Evolutionary conservation across 78 protist species (phyloP).

Genomic region (Planoprotostelium fungivorum): DNA sequence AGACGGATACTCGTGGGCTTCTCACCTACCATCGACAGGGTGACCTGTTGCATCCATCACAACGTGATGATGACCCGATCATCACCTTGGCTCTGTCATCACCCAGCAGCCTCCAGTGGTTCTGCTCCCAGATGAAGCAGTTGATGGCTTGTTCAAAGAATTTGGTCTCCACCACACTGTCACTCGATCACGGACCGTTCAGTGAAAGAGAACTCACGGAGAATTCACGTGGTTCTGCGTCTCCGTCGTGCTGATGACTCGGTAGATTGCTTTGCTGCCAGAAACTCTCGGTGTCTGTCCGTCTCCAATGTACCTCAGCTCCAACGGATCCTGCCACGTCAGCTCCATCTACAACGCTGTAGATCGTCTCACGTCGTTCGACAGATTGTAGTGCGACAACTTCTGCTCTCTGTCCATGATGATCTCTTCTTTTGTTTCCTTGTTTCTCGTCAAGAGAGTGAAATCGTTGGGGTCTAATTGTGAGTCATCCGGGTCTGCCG

Average conservation of each 20-base stretch:
- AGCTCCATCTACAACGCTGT: neutral
- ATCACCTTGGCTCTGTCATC: constrained; percentile 1
- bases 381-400: neutral
- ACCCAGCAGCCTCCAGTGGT: neutral
- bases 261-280: neutral
- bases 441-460: neutral
- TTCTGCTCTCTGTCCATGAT: neutral
- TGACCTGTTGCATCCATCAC: neutral
- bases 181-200: neutral
- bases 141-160: neutral
- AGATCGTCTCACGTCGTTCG: neutral
- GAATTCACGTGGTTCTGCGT: neutral
- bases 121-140: neutral
- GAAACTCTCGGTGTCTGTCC: neutral
- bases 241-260: neutral
- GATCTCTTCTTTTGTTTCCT: neutral
- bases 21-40: neutral
- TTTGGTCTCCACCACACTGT: neutral
- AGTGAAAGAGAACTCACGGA: neutral
- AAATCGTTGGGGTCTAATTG: neutral
- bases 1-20: neutral
- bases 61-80: neutral
- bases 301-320: neutral
- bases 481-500: too few relatives aligned
- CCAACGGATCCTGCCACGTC: neutral